Base-by-base conservation (phyloP, 768 basidiomycete genomes). In the Chalciporus piperatus region DNA sequence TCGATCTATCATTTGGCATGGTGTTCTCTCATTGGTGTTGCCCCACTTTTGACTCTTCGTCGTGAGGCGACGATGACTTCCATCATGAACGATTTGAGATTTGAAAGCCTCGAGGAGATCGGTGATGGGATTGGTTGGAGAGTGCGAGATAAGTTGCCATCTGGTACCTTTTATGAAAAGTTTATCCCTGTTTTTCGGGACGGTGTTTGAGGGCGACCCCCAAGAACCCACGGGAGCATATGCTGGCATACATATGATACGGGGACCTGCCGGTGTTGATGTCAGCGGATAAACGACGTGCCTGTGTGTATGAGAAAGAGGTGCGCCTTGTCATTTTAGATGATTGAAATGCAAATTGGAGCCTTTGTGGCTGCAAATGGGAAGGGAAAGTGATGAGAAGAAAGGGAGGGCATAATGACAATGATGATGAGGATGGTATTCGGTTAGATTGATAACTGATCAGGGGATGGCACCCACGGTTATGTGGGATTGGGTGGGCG, bases 11-110 rank as follows among this genome's bases (percentile, higher is more conserved):
- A 25, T 42, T 35, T 41, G 32, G 43, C 2, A 45, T 19, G 45
- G 23, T 20, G 22, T 2, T 9, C 32, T 19, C 33, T 43, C 45
- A 55, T 55, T 55, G 54, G 52, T 20, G 53, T 55, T 55, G 40
- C 54, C 19, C n/a, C 6, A 13, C 17, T 43, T 46, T 49, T 33
- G 41, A 41, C 39, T 38, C 28, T 17, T 39, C 43, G 53, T 55
- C 38, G 47, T 25, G 56, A 57, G 50, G 41, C 22, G 43, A 19
- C 30, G 7, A 45, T 45, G 22, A 33, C 28, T 20, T 20, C 10
- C 30, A 7, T 45, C 44, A 45, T 33, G 44, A 5, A 5, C 9
- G n/a, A 9, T 22, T 32, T n/a, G 35, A 16, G 14, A 37, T 37
- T 16, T 13, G 16, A 13, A 40, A 19, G 47, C 30, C 50, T 51